These are phyloP conservation scores for Sordariomycetes sp. DNA, from an alignment of 2,329 filamentous ascomycete species.

Conservation along the genomic window DNA sequence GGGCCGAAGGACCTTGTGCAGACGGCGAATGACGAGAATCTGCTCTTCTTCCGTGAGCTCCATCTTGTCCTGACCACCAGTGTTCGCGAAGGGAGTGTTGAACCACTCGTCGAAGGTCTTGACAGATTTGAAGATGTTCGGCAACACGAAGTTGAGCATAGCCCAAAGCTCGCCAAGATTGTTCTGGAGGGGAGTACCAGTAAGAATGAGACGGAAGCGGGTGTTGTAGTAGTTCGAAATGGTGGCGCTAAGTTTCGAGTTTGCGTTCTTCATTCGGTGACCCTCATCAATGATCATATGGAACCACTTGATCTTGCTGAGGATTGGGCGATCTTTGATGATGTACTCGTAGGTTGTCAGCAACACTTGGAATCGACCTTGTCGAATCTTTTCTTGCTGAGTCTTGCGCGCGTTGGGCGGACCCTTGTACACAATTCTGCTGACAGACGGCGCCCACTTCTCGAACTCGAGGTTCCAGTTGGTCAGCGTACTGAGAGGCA, in stretches of 20 bases:
- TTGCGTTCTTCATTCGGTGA: conserved; percentile 98
- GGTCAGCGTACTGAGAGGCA: conserved; percentile 90
- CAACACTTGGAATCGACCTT: conserved; percentile 90
- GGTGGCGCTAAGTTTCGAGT: conserved; percentile 91
- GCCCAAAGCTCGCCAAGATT: conserved; percentile 95
- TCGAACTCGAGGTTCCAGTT: conserved; percentile 99
- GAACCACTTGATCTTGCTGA: conserved; percentile 99
- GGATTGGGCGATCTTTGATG: conserved; percentile 91
- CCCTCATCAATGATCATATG: conserved; percentile 99
- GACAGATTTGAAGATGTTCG: conserved; percentile 97
- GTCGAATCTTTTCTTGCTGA: conserved; percentile 88
- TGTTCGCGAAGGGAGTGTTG: conserved; percentile 98
- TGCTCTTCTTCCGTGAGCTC: conserved; percentile 99
- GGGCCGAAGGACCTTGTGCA: conserved; percentile 94
- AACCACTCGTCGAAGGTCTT: conserved; percentile 99
- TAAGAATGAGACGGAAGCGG: conserved; percentile 91
- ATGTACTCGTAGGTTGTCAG: conserved; percentile 99
- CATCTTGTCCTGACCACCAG: conserved; percentile 96
- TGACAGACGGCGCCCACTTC: conserved; percentile 89
- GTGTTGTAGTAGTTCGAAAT: conserved; percentile 93
- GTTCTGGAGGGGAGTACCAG: conserved; percentile 94
- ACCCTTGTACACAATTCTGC: conserved; percentile 92
- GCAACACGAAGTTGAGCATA: conserved; percentile 94
- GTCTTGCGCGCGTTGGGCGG: conserved; percentile 80
- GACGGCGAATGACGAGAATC: conserved; percentile 91